Conservation (phyloP, 2,329 filamentous ascomycete species). For the Exophiala xenobiotica region DNA sequence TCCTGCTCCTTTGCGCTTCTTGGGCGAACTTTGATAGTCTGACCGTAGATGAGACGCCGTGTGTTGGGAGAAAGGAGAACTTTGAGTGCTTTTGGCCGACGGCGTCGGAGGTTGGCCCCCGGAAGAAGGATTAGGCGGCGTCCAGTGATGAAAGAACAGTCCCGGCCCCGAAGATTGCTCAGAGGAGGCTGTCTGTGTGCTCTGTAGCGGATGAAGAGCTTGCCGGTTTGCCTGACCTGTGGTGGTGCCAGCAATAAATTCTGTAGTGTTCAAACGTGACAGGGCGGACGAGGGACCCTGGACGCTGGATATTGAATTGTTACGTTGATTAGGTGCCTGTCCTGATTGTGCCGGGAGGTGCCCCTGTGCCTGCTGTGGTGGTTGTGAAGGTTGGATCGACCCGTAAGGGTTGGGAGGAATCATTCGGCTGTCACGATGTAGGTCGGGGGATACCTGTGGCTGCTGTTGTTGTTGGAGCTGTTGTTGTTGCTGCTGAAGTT, state of each 20-base stretch:
- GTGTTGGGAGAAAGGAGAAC: slow-evolving; percentile 46
- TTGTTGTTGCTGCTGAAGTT: slow-evolving; percentile 25
- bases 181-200: slow-evolving; percentile 51
- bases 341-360: slow-evolving; percentile 21
- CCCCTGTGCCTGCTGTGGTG: slow-evolving; percentile 23
- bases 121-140: slow-evolving; percentile 67
- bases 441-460: slow-evolving; percentile 29
- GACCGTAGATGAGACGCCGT: slow-evolving; percentile 50
- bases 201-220: slow-evolving; percentile 54
- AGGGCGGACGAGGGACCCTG: slow-evolving; percentile 34
- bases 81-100: slow-evolving; percentile 66
- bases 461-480: slow-evolving; percentile 27
- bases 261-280: slow-evolving; percentile 45
- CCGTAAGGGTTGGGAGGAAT: slow-evolving; percentile 40
- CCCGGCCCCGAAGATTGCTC: slow-evolving; percentile 67
- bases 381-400: slow-evolving; percentile 22
- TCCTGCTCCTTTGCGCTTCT: slow-evolving; percentile 74
- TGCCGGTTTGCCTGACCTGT: slow-evolving; percentile 40
- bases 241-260: slow-evolving; percentile 31
- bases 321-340: slow-evolving; percentile 16
- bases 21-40: slow-evolving; percentile 72
- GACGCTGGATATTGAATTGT: slow-evolving; percentile 32
- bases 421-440: slow-evolving; percentile 35
- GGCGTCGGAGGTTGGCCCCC: slow-evolving; percentile 68
- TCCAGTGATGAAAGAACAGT: slow-evolving; percentile 92